Evolutionary conservation across 2,329 filamentous ascomycete species (phyloP).

Genomic region (Ophiostoma angusticollis): DNA sequence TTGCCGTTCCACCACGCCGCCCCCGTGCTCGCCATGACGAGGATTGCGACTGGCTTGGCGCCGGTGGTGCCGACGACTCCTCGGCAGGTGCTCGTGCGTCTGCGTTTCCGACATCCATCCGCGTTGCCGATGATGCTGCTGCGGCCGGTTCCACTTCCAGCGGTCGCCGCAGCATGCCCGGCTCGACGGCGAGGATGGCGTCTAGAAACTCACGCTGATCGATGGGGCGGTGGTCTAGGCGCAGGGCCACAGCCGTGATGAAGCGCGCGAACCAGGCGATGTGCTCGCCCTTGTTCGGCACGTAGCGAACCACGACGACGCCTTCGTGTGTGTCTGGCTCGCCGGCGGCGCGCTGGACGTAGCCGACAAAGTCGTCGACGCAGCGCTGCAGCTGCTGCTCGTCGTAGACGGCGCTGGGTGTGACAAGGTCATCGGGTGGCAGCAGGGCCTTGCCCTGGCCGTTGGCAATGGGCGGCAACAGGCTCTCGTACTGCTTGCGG

Average conservation of each 20-base stretch:
- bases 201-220: conserved; percentile 88
- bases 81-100: not conserved
- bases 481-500: conserved; percentile 57
- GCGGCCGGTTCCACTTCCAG: conserved; percentile 38
- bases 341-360: conserved; percentile 61
- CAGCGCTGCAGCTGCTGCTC: conserved; percentile 29
- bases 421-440: too few species aligned
- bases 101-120: not conserved
- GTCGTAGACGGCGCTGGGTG: too few species aligned
- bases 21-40: conserved; percentile 9
- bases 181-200: conserved; percentile 71
- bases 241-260: conserved; percentile 53
- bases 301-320: conserved; percentile 65
- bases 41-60: conserved; percentile 17
- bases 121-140: conserved; percentile 13
- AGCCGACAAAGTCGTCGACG: conserved; percentile 63
- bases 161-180: conserved; percentile 55
- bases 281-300: conserved; percentile 41
- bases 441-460: conserved; percentile 74
- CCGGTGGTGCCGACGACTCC: not conserved
- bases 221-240: conserved; percentile 69
- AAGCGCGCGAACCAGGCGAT: conserved; percentile 58
- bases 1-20: conserved; percentile 14
- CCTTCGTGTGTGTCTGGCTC: conserved; percentile 59
- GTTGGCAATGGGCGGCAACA: conserved; percentile 61